phyloP scores from a whole-genome alignment of 371 early-diverging fungal genomes.

The Rhizopus stolonifer region DNA sequence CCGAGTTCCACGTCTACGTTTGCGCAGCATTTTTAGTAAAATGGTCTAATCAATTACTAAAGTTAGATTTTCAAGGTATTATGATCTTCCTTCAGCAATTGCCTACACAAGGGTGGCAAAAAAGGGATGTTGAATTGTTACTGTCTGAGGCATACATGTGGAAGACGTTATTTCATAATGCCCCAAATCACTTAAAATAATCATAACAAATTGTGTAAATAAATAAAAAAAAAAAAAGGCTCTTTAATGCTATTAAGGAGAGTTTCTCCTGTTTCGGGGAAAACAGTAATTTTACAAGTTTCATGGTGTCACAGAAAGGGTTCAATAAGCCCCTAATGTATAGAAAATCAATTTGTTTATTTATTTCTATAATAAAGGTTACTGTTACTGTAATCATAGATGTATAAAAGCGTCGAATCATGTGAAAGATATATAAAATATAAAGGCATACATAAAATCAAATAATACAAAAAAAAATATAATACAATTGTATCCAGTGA shows the following conservation, averaged over 20 bases:
- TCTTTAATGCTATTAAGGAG: background rate
- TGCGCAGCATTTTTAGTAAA: constrained; percentile 96
- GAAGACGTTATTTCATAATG: constrained; percentile 91
- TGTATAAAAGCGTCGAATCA: background rate
- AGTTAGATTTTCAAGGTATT: constrained; percentile 92
- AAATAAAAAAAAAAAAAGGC: background rate
- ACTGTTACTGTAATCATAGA: background rate
- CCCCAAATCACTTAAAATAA: constrained; percentile 71
- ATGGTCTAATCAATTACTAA: constrained; percentile 83
- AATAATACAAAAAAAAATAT: background rate
- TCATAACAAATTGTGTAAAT: constrained; percentile 1
- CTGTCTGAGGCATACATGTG: constrained; percentile 95
- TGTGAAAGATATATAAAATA: background rate
- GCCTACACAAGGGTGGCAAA: constrained; percentile 87
- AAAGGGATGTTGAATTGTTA: constrained; percentile 90
- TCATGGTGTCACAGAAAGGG: background rate
- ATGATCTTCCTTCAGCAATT: constrained; percentile 93
- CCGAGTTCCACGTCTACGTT: constrained; percentile 95
- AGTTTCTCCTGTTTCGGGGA: background rate
- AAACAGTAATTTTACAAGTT: background rate
- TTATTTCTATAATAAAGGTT: background rate
- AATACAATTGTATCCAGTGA: too few relatives aligned
- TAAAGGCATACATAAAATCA: background rate
- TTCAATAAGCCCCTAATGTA: too few relatives aligned
- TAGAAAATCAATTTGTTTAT: background rate